Conservation (phyloP, 148 eudicot species). For the Silene latifolia region DNA sequence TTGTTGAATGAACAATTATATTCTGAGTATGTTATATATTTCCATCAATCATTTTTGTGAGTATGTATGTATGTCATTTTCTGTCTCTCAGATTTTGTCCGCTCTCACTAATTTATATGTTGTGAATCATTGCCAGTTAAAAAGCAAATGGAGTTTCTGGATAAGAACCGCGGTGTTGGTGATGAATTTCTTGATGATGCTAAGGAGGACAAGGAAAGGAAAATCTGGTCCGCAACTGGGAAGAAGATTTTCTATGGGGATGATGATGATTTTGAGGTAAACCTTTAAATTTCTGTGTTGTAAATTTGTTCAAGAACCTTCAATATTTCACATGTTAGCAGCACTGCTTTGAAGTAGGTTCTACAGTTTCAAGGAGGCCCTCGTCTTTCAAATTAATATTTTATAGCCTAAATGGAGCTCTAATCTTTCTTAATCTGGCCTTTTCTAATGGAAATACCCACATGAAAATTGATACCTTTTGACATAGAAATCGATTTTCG, state of each 20-base stretch:
- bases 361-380: background rate
- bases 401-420: background rate
- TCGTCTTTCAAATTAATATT: too few relatives aligned
- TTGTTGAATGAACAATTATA: background rate
- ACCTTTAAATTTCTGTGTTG: background rate
- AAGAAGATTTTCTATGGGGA: conserved; percentile 34
- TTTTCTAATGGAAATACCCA: background rate
- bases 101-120: conserved; percentile 4
- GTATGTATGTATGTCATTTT: background rate
- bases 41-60: background rate
- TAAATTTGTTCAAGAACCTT: background rate
- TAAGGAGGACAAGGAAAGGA: conserved; percentile 46
- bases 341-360: background rate
- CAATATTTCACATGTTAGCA: background rate
- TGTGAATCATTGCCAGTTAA: conserved; percentile 41
- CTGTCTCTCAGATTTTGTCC: background rate
- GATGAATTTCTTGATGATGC: conserved; percentile 68
- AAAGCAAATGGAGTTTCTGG: conserved; percentile 54
- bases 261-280: conserved; percentile 58
- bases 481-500: background rate
- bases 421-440: background rate
- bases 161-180: conserved; percentile 35
- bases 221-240: conserved; percentile 46
- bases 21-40: background rate
- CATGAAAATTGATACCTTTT: background rate